Evolutionary conservation across 2,329 filamentous ascomycete species (phyloP).

Genomic region (Emmonsiellopsis sp.): DNA sequence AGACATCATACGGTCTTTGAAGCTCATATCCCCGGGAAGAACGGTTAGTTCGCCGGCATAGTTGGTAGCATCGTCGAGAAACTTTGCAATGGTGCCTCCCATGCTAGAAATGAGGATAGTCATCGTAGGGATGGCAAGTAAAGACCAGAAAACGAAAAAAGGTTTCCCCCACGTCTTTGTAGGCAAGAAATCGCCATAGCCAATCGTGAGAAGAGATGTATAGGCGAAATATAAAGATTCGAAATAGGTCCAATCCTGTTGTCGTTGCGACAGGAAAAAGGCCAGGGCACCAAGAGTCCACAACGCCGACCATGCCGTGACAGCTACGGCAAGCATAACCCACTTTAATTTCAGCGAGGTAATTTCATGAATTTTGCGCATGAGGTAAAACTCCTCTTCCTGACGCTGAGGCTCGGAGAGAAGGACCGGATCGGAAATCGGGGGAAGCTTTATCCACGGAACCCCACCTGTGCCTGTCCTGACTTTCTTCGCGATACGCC

Average conservation of each 20-base stretch:
- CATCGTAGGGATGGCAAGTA: conserved; percentile 31
- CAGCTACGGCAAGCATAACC: conserved; percentile 30
- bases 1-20: conserved; percentile 4
- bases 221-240: conserved; percentile 31
- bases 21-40: conserved; percentile 41
- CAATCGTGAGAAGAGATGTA: conserved; percentile 31
- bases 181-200: conserved; percentile 29
- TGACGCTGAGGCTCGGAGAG: conserved; percentile 20
- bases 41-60: conserved; percentile 48
- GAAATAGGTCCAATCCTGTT: conserved; percentile 29
- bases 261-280: conserved; percentile 26
- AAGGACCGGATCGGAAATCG: conserved; percentile 5
- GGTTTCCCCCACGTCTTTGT: conserved; percentile 26
- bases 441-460: conserved; percentile 1
- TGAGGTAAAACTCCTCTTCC: conserved; percentile 34
- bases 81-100: conserved; percentile 38
- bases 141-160: conserved; percentile 33
- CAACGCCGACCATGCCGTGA: conserved; percentile 30
- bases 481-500: conserved; percentile 20
- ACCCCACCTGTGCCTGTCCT: conserved; percentile 10
- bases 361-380: conserved; percentile 37
- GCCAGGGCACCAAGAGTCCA: conserved; percentile 35
- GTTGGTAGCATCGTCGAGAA: conserved; percentile 47
- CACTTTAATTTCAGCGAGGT: conserved; percentile 34
- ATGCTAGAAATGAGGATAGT: conserved; percentile 33